phyloP scores from a whole-genome alignment of 192 early-diverging fungal species.

The Obelidium mucronatum region DNA sequence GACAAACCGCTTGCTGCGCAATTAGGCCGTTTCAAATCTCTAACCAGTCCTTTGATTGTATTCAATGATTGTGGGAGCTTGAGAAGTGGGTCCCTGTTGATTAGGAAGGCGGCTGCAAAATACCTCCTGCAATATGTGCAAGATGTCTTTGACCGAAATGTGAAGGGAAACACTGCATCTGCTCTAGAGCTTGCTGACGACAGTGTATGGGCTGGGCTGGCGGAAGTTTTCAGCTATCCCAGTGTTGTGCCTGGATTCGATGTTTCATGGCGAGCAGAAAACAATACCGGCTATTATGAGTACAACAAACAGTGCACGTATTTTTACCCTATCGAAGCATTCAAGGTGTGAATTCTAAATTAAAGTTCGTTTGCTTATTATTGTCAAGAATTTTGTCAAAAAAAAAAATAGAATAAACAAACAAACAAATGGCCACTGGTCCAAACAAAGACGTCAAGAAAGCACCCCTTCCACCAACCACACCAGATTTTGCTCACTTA shows the following conservation, averaged over 20 bases:
- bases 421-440: too few species aligned
- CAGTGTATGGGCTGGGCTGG: neutral
- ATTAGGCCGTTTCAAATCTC: neutral
- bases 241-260: neutral
- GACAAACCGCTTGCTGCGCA: neutral
- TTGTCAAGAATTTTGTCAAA: too few species aligned
- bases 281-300: neutral
- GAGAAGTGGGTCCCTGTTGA: neutral
- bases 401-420: too few species aligned
- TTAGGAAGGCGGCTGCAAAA: neutral
- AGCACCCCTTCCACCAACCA: constrained; percentile 51
- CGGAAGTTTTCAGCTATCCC: neutral
- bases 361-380: too few species aligned
- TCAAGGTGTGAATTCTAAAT: too few species aligned
- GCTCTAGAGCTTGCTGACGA: neutral
- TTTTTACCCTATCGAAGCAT: neutral
- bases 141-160: neutral
- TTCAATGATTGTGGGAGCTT: neutral
- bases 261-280: neutral
- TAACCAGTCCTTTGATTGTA: neutral
- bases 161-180: neutral
- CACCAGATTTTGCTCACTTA: constrained; percentile 57
- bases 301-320: neutral
- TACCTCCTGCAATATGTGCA: neutral
- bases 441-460: constrained; percentile 42